Percentiles rank a stretch among this genome's conserved stretches.
Conservation (phyloP, 495 filamentous ascomycete species). For the Annulohypoxylon stygium region DNA sequence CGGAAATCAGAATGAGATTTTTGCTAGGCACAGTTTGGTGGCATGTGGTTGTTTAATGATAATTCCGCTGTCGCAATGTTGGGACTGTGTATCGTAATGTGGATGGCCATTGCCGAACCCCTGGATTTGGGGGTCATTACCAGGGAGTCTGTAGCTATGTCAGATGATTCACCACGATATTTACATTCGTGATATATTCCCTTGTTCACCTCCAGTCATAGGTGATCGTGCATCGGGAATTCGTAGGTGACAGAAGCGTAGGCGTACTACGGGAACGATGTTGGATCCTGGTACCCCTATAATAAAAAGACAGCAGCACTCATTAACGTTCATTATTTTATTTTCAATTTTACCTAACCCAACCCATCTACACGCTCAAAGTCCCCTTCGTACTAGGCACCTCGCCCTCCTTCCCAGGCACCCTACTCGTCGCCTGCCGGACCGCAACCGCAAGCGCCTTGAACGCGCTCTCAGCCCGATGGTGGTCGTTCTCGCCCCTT, state of each 20-base stretch:
- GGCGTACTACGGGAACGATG: neutral
- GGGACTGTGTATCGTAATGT: slow-evolving; percentile 10
- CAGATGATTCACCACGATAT: slow-evolving; percentile 6
- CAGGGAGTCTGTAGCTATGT: neutral
- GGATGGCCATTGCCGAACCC: neutral
- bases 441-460: slow-evolving; percentile 94
- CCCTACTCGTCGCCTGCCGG: slow-evolving; percentile 76
- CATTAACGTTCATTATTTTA: neutral
- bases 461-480: slow-evolving; percentile 95
- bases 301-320: neutral
- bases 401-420: slow-evolving; percentile 86
- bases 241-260: neutral
- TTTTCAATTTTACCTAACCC: neutral
- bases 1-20: slow-evolving; percentile 27
- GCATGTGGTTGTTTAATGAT: slow-evolving; percentile 21
- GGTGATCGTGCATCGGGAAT: neutral
- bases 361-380: slow-evolving; percentile 58
- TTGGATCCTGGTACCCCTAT: neutral
- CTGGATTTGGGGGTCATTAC: neutral
- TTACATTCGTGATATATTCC: neutral
- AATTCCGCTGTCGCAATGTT: slow-evolving; percentile 9
- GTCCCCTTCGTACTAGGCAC: slow-evolving; percentile 96
- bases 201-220: neutral
- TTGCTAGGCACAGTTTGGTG: slow-evolving; percentile 15
- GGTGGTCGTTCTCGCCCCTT: slow-evolving; percentile 93